Evolutionary conservation across 2,329 filamentous ascomycete genomes (phyloP).

Genomic region (Elsinoe australis): DNA sequence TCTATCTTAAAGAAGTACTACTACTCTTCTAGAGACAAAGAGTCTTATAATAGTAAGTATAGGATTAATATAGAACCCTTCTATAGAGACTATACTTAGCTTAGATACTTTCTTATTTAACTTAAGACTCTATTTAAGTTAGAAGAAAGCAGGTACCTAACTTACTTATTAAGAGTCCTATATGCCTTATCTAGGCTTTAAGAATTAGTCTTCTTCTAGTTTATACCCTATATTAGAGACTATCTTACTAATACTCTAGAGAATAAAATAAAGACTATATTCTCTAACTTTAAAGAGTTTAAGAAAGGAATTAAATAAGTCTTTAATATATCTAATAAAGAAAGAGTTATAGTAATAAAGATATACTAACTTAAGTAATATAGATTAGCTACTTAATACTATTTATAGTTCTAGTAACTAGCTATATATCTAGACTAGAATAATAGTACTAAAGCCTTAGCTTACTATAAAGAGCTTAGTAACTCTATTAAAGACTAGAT

Average conservation of each 20-base stretch:
- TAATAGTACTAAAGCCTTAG: background rate
- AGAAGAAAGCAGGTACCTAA: background rate
- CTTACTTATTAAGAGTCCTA: background rate
- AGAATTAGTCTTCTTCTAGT: background rate
- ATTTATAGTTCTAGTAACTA: background rate
- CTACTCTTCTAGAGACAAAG: background rate
- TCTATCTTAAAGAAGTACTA: no score
- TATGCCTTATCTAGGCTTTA: background rate
- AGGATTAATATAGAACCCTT: background rate
- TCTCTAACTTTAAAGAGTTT: background rate
- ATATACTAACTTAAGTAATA: background rate
- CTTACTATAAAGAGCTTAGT: background rate
- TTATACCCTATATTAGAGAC: background rate
- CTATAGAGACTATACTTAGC: background rate
- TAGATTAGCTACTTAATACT: background rate
- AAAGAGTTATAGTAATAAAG: background rate
- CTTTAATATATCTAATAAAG: background rate
- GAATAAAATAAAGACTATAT: background rate
- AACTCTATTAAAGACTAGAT: background rate
- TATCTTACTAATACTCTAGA: background rate
- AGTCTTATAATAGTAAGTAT: background rate
- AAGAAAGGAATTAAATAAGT: background rate
- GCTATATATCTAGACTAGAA: background rate
- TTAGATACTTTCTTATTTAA: background rate
- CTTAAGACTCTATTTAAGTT: background rate